Evolutionary conservation across 306 rosid genomes (phyloP).

Genomic region (Oemleria cerasiformis): DNA sequence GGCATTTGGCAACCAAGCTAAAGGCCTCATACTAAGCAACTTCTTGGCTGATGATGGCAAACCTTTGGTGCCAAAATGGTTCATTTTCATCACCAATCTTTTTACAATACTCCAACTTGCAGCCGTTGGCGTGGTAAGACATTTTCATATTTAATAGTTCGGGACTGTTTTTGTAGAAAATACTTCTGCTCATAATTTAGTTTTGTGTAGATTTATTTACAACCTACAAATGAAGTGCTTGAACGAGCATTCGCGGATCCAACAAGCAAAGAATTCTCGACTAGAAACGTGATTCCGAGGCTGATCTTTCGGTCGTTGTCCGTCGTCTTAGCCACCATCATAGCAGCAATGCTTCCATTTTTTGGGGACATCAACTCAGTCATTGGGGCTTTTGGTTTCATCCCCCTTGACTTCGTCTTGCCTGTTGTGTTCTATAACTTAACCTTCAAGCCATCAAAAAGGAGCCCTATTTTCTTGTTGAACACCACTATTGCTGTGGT

Average conservation of each 20-base stretch:
- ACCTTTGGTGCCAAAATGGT: conserved; percentile 62
- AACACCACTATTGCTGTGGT: conserved; percentile 46
- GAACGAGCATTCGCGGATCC: conserved; percentile 59
- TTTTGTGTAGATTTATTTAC: conserved; percentile 59
- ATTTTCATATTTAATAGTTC: no score
- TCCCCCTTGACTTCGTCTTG: conserved; percentile 76
- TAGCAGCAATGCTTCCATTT: conserved; percentile 88
- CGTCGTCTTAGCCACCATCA: conserved; percentile 35
- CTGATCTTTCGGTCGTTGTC: conserved; percentile 48
- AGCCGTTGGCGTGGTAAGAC: conserved; percentile 66
- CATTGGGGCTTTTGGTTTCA: conserved; percentile 82
- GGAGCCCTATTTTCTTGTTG: conserved; percentile 49
- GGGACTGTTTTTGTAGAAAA: no score
- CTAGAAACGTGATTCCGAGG: conserved; percentile 66
- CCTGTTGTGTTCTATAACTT: conserved; percentile 63
- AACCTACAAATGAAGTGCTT: conserved; percentile 68
- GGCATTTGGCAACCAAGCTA: conserved; percentile 74
- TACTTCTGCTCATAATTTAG: neutral
- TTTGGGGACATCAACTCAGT: conserved; percentile 70
- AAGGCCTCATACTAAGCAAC: conserved; percentile 52
- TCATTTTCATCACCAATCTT: conserved; percentile 54
- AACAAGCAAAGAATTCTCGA: conserved; percentile 40
- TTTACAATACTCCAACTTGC: conserved; percentile 67
- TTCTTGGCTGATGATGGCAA: conserved; percentile 46
- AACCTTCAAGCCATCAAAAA: conserved; percentile 71